Evolutionary conservation across 768 basidiomycete species (phyloP).

Genomic region (Astraeus odoratus): DNA sequence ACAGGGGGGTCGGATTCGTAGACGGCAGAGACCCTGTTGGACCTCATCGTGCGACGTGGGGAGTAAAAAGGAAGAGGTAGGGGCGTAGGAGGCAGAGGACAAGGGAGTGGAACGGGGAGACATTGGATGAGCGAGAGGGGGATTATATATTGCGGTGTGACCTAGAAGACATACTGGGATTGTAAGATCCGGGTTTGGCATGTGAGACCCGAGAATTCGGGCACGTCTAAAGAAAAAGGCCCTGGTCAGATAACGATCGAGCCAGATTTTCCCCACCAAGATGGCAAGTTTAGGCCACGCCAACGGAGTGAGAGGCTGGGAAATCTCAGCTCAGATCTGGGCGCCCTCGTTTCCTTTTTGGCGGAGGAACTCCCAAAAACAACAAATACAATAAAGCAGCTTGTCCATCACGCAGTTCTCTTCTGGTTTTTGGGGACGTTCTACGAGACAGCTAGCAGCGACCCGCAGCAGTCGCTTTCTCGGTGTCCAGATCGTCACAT

Average conservation of each 20-base stretch:
- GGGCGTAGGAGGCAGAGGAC: not conserved
- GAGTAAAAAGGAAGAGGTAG: slow-evolving; percentile 8
- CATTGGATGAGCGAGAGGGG: slow-evolving; percentile 15
- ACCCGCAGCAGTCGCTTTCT: not conserved
- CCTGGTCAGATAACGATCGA: slow-evolving; percentile 28
- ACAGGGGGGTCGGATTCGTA: slow-evolving; percentile 13
- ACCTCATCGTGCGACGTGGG: slow-evolving; percentile 17
- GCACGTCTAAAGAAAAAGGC: slow-evolving; percentile 20
- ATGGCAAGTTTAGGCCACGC: slow-evolving; percentile 44
- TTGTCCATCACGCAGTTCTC: not conserved
- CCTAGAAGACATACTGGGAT: not conserved
- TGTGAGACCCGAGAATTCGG: slow-evolving; percentile 19
- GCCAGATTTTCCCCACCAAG: slow-evolving; percentile 21
- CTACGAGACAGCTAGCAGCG: not conserved
- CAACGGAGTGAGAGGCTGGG: slow-evolving; percentile 35
- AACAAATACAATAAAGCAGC: slow-evolving; percentile 1
- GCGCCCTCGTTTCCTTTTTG: not conserved
- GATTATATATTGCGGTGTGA: slow-evolving; percentile 25
- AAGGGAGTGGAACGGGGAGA: slow-evolving; percentile 18
- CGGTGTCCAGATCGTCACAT: not conserved
- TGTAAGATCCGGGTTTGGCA: slow-evolving; percentile 22
- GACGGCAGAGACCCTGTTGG: slow-evolving; percentile 13
- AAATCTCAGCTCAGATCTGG: not conserved
- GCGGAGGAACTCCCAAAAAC: not conserved
- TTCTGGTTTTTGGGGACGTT: slow-evolving; percentile 5